A percentile compares a stretch with the other conserved stretches of the same genome.
phyloP scores from a whole-genome alignment of 805 yeast genomes.

The Clavispora phyllophila region DNA sequence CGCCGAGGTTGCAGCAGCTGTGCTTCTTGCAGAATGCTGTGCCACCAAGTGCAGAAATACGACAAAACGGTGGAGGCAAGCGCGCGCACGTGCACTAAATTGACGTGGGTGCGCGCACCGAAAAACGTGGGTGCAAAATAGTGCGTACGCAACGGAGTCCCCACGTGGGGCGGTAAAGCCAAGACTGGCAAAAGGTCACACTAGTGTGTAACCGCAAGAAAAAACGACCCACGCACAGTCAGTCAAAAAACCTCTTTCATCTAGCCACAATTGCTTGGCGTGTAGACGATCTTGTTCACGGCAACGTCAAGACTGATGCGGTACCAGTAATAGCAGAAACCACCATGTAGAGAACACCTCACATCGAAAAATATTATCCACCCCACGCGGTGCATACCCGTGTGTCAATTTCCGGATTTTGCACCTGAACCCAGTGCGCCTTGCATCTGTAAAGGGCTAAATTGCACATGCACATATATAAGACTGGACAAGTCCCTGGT shows the following conservation, averaged over 20 bases:
- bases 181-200: constrained; percentile 11
- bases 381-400: constrained; percentile 1
- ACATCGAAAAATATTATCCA: neutral
- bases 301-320: neutral
- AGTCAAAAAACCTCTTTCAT: no score
- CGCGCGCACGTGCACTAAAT: neutral
- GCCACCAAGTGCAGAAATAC: neutral
- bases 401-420: neutral
- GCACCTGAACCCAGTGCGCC: neutral
- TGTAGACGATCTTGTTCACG: no score
- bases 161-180: constrained; percentile 12
- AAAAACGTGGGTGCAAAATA: constrained; percentile 2
- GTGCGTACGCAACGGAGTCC: constrained; percentile 3
- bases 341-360: neutral
- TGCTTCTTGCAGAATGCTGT: neutral
- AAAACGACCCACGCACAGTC: no score
- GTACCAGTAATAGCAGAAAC: neutral
- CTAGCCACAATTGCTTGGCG: no score
- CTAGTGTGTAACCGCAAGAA: constrained; percentile 4
- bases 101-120: constrained; percentile 3
- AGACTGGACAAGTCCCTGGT: neutral
- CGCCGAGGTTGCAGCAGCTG: neutral
- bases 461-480: neutral
- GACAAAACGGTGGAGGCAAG: neutral
- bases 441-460: neutral